phyloP scores from a whole-genome alignment of 2,329 filamentous ascomycete genomes.

The Biscogniauxia marginata region DNA sequence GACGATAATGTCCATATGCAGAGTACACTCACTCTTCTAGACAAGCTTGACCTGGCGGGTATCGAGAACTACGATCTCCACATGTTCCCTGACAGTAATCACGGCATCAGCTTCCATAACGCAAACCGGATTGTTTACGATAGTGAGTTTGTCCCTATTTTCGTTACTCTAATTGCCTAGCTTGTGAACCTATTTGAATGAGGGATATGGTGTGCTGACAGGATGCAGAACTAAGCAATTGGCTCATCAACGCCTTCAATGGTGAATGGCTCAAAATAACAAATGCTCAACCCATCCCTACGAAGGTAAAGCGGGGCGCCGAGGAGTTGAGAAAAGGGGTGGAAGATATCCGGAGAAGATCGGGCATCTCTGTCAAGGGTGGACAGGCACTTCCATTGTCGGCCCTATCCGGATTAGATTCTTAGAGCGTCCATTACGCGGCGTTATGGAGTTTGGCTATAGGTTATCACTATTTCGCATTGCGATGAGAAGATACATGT shows the following conservation, averaged over 20 bases:
- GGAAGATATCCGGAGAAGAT: constrained; percentile 18
- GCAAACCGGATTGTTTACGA: constrained; percentile 90
- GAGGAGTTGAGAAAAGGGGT: constrained; percentile 21
- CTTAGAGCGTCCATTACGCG: neutral
- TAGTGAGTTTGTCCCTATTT: constrained; percentile 59
- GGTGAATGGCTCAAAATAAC: constrained; percentile 78
- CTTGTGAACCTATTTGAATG: neutral
- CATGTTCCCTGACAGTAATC: constrained; percentile 94
- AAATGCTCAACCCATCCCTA: constrained; percentile 44
- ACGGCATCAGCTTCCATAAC: constrained; percentile 92
- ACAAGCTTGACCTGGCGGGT: constrained; percentile 76
- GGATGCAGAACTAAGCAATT: constrained; percentile 71
- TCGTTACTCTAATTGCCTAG: neutral
- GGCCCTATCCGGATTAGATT: constrained; percentile 2
- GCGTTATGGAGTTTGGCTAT: neutral
- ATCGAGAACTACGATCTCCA: constrained; percentile 96
- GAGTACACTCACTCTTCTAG: constrained; percentile 83
- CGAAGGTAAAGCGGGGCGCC: constrained; percentile 23
- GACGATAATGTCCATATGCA: constrained; percentile 99
- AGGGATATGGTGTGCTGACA: constrained; percentile 33
- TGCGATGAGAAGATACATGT: no score
- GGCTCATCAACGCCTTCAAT: constrained; percentile 97
- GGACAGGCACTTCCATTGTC: constrained; percentile 2
- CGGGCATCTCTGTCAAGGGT: constrained; percentile 4
- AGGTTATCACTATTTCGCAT: neutral